A percentile compares a stretch with the other conserved stretches of the same genome.
These are phyloP conservation scores for Hanseniaspora lachancei DNA, from an alignment of 805 yeast species.

Conservation along the genomic window DNA sequence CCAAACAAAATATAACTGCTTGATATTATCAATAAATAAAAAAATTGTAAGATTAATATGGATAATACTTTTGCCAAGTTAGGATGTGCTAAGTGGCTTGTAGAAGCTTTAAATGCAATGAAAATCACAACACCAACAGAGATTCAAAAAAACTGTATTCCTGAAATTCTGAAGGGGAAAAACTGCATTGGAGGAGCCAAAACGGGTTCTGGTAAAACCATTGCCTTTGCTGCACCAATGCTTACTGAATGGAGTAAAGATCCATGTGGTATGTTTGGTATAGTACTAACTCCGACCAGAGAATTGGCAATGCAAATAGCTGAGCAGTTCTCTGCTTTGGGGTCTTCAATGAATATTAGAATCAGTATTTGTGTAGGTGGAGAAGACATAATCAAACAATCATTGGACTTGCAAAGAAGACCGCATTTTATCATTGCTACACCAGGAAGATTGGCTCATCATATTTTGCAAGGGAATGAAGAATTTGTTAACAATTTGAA, in stretches of 20 bases:
- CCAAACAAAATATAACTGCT: too few relatives aligned
- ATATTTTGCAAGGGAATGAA: conserved; percentile 73
- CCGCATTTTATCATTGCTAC: conserved; percentile 96
- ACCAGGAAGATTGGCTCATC: conserved; percentile 92
- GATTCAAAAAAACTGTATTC: conserved; percentile 81
- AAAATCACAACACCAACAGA: conserved; percentile 70
- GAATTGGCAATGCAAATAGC: conserved; percentile 93
- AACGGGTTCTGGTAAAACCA: conserved; percentile 95
- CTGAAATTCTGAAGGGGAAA: conserved; percentile 58
- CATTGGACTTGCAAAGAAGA: conserved; percentile 60
- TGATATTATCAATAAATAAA: not conserved
- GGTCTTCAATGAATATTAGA: conserved; percentile 74
- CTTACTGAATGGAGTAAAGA: conserved; percentile 87
- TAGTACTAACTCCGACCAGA: conserved; percentile 81
- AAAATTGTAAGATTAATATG: not conserved
- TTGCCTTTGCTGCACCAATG: conserved; percentile 98
- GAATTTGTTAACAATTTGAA: conserved; percentile 71
- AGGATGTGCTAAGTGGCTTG: conserved; percentile 79
- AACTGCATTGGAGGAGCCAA: conserved; percentile 98
- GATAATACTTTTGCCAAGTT: conserved; percentile 36
- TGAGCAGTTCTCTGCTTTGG: conserved; percentile 88
- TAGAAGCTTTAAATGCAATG: conserved; percentile 70
- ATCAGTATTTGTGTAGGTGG: conserved; percentile 89
- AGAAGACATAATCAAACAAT: conserved; percentile 81
- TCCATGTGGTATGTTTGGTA: conserved; percentile 83